These are phyloP conservation scores for Ophiostoma ips DNA, from an alignment of 2,329 filamentous ascomycete genomes.

Conservation along the genomic window DNA sequence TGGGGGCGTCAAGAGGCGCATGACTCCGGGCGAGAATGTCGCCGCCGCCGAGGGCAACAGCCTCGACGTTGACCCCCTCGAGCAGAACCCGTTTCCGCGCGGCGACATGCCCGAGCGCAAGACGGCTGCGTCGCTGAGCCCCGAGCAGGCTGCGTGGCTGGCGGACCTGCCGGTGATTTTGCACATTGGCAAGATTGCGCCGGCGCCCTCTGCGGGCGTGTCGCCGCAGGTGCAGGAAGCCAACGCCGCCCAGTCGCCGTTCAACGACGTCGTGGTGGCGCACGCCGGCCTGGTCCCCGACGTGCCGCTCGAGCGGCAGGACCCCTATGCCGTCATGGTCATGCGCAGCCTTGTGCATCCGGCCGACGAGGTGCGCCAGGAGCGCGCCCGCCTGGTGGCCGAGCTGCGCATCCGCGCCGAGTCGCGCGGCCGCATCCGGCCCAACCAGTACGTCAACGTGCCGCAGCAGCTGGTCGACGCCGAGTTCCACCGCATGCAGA, in stretches of 20 bases:
- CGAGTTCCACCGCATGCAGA: constrained; percentile 12
- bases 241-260: constrained; percentile 11
- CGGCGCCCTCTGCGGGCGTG: constrained; percentile 26
- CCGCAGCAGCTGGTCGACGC: constrained; percentile 12
- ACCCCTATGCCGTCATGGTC: constrained; percentile 78
- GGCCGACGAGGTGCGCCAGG: constrained; percentile 36
- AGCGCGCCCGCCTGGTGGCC: constrained; percentile 20
- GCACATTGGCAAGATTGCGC: constrained; percentile 44
- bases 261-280: constrained; percentile 52
- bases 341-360: constrained; percentile 65
- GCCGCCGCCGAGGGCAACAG: constrained; percentile 10
- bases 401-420: constrained; percentile 21
- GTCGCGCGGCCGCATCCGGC: constrained; percentile 9
- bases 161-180: constrained; percentile 64
- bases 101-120: constrained; percentile 23
- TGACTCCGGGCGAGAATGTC: constrained; percentile 2
- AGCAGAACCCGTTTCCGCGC: constrained; percentile 17
- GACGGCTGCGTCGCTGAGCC: constrained; percentile 36
- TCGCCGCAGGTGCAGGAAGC: not conserved
- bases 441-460: constrained; percentile 10
- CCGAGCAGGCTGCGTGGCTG: constrained; percentile 55
- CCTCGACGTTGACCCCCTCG: constrained; percentile 7
- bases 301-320: constrained; percentile 51
- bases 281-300: constrained; percentile 78
- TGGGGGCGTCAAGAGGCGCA: not conserved